Base-by-base conservation (phyloP, 176 grass and related monocot species). In the Musa itinerans region DNA sequence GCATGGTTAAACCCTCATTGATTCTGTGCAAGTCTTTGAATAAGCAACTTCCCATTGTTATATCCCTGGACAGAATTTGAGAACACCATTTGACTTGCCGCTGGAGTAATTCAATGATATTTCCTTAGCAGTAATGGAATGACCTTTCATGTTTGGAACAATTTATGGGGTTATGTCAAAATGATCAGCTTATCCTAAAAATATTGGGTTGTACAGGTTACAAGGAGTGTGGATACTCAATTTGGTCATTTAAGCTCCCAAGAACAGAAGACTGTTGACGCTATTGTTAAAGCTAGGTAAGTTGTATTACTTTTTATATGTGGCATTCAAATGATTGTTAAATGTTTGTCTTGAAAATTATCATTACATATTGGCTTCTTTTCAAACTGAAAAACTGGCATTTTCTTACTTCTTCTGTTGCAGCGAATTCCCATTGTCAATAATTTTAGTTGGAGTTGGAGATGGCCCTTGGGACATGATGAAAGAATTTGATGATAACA, bases 281-380 rank as follows among this genome's bases (percentile, higher is more conserved):
- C 94, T 65, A 97, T 97, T 78, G 94, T 97, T 52, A 85, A 83
- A 78, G 94, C 94, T 22, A 97, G 90, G 94, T 97, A 85, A 20
- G 34, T 54, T 20, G 27, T 23, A 68, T 76, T 43, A 43, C 4
- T 6, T 6, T 43, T 43, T 43, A 43, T 6, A 6, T 43, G 34
- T 43, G 34, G 34, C 34, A 43, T 78, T 19, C 49, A 20, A 43
- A 2, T 49, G 10, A 78, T 68, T 43, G 76, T 10, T 10, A 78
- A 17, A 2, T 68, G 25, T 43, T 67, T 3, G 11, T 34, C 64
- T 29, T 51, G 10, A 21, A 53, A 72, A 52, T 11, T 50, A 52
- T 71, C 19, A 20, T 52, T 52, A 2, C 24, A 26, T 10, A 14
- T 26, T 9, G 66, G 29, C 16, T 16, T 8, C 43, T 16, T 69